Conservation (phyloP, 1,139 yeast species). For the Suhomyces panamericanus region DNA sequence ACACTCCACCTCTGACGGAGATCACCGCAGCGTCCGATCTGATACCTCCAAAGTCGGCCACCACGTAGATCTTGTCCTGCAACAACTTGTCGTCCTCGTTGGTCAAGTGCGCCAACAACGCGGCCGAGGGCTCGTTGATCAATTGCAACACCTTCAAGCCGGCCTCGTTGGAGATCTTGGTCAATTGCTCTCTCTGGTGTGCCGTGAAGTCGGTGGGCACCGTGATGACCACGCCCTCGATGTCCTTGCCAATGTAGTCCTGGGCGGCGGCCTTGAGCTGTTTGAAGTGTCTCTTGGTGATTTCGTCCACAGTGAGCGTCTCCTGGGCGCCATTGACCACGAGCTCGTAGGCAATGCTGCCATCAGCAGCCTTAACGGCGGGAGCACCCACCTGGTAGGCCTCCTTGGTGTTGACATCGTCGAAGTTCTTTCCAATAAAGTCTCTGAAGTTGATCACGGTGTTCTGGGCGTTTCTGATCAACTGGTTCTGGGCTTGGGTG, state of each 20-base stretch:
- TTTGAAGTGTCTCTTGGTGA: constrained; percentile 78
- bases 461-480: constrained; percentile 84
- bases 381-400: constrained; percentile 65
- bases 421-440: constrained; percentile 74
- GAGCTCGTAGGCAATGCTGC: constrained; percentile 69
- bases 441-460: constrained; percentile 94
- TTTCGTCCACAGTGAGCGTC: constrained; percentile 68
- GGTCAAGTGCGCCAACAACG: constrained; percentile 74
- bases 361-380: constrained; percentile 65
- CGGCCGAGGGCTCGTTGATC: constrained; percentile 92
- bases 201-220: constrained; percentile 88
- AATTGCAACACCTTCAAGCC: constrained; percentile 83
- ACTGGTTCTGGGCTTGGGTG: constrained; percentile 89
- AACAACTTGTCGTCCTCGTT: constrained; percentile 54
- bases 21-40: constrained; percentile 96
- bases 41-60: constrained; percentile 96
- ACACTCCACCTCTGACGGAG: constrained; percentile 89
- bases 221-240: constrained; percentile 84
- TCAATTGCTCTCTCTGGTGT: constrained; percentile 66
- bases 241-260: constrained; percentile 80
- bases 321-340: constrained; percentile 46
- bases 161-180: constrained; percentile 63
- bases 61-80: constrained; percentile 81
- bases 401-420: constrained; percentile 61
- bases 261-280: constrained; percentile 87